Evolutionary conservation across 2,329 filamentous ascomycete genomes (phyloP).

Genomic region (Arthrobotrys sphaeroides): DNA sequence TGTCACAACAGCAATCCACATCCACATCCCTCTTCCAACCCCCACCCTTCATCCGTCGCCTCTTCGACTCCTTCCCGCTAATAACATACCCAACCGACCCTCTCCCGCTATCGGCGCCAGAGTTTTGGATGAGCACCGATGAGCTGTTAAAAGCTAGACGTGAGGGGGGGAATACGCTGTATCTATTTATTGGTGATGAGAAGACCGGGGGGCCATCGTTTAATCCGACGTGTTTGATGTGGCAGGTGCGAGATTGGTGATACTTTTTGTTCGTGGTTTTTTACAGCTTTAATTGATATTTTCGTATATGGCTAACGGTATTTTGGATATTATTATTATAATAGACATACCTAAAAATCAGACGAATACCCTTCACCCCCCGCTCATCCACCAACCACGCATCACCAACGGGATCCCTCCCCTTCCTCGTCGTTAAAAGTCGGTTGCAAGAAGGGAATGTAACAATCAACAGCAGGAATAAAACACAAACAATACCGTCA

Average conservation of each 20-base stretch:
- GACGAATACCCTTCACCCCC: conserved; percentile 73
- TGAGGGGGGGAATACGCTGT: conserved; percentile 70
- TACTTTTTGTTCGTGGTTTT: conserved; percentile 23
- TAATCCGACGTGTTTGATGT: conserved; percentile 93
- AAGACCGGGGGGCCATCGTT: conserved; percentile 78
- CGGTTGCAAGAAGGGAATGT: no score
- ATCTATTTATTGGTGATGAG: conserved; percentile 77
- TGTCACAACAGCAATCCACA: no score
- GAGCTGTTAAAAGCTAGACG: conserved; percentile 48
- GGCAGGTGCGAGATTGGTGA: conserved; percentile 79
- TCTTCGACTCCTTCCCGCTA: conserved; percentile 88
- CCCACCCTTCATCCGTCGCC: conserved; percentile 77
- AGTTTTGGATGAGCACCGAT: neutral
- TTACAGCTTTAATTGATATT: conserved; percentile 2
- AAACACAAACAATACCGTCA: conserved; percentile 68
- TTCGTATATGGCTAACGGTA: neutral
- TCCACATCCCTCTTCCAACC: conserved; percentile 66
- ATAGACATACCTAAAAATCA: conserved; percentile 84
- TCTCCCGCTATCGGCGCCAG: conserved; percentile 66
- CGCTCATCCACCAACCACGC: conserved; percentile 88
- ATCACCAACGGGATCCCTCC: conserved; percentile 85
- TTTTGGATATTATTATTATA: no score
- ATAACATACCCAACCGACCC: conserved; percentile 77
- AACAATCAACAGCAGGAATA: neutral
- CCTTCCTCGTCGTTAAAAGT: conserved; percentile 82